phyloP scores from a whole-genome alignment of 2,329 filamentous ascomycete genomes.

The Rhexocercosporidium sp. region DNA sequence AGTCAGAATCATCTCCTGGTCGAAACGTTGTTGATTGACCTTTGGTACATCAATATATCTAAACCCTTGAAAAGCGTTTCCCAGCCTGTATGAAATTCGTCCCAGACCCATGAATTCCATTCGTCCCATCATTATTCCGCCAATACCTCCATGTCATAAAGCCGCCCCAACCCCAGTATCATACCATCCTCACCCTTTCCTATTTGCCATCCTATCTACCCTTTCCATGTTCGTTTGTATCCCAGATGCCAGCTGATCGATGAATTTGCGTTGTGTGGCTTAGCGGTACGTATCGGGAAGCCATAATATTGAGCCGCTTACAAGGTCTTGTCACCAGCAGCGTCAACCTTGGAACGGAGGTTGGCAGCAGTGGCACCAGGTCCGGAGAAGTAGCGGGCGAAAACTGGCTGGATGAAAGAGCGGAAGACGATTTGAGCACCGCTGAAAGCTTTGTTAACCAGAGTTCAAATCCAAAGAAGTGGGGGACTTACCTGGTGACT shows the following conservation, averaged over 20 bases:
- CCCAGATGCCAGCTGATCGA: not conserved
- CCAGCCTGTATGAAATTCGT: slow-evolving; percentile 33
- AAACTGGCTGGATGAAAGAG: slow-evolving; percentile 89
- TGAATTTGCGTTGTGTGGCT: slow-evolving; percentile 7
- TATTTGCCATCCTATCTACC: not conserved
- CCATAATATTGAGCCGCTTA: slow-evolving; percentile 47
- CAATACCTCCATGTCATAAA: slow-evolving; percentile 20
- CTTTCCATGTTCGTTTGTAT: slow-evolving; percentile 4
- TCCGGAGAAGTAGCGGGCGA: slow-evolving; percentile 85
- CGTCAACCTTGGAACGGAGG: slow-evolving; percentile 86
- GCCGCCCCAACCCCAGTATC: slow-evolving; percentile 9
- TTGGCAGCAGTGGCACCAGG: slow-evolving; percentile 78
- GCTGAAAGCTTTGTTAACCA: slow-evolving; percentile 53
- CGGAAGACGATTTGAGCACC: slow-evolving; percentile 97
- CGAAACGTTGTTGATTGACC: slow-evolving; percentile 9
- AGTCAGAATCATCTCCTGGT: not conserved
- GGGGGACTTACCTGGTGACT: slow-evolving; percentile 80
- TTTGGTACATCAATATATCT: slow-evolving; percentile 28
- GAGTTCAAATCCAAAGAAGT: not conserved
- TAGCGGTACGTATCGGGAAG: slow-evolving; percentile 13
- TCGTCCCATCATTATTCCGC: slow-evolving; percentile 22
- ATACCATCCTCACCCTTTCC: slow-evolving; percentile 17
- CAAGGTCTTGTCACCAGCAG: slow-evolving; percentile 69
- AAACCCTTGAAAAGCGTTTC: slow-evolving; percentile 22
- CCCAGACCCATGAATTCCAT: slow-evolving; percentile 26